Evolutionary conservation across 2,329 filamentous ascomycete species (phyloP).

Genomic region (Blastomyces emzantsi): DNA sequence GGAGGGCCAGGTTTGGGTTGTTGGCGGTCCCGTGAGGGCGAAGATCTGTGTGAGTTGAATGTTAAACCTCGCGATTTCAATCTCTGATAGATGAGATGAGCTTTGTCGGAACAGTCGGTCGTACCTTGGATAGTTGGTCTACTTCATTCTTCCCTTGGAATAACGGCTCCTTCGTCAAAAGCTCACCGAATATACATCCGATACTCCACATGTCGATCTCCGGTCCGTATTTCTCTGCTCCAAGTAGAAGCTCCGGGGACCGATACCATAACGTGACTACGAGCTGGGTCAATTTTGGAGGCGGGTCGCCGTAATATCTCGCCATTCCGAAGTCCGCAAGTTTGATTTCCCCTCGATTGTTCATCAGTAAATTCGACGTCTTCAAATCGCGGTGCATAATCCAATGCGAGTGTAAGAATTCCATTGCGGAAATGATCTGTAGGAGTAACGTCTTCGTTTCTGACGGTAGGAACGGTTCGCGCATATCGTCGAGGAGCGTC

Average conservation of each 20-base stretch:
- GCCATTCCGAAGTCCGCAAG: conserved; percentile 99
- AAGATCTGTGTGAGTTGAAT: conserved; percentile 52
- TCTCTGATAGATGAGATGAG: conserved; percentile 8
- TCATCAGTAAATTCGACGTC: conserved; percentile 87
- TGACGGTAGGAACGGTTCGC: conserved; percentile 82
- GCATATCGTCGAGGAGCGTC: conserved; percentile 85
- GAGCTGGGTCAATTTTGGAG: conserved; percentile 72
- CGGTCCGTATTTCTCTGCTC: conserved; percentile 62
- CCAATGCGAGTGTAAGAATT: conserved; percentile 80
- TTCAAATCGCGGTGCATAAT: conserved; percentile 92
- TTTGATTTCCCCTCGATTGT: conserved; percentile 89
- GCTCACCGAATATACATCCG: conserved; percentile 90
- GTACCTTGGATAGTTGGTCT: conserved; percentile 65
- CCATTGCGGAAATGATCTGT: conserved; percentile 70
- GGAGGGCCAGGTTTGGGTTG: conserved; percentile 70
- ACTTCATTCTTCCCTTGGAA: conserved; percentile 89
- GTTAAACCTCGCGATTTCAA: conserved; percentile 12
- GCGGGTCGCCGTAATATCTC: conserved; percentile 71
- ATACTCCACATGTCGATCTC: conserved; percentile 93
- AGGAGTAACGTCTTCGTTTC: conserved; percentile 85
- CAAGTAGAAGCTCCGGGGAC: conserved; percentile 79
- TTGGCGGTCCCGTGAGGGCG: conserved; percentile 77
- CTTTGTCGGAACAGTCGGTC: conserved; percentile 11
- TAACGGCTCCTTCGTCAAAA: conserved; percentile 72
- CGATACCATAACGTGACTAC: conserved; percentile 98